Evolutionary conservation across 768 basidiomycete species (phyloP), one percentile per base, ranked within the genome.

Genomic region (Boletus coccyginus): DNA sequence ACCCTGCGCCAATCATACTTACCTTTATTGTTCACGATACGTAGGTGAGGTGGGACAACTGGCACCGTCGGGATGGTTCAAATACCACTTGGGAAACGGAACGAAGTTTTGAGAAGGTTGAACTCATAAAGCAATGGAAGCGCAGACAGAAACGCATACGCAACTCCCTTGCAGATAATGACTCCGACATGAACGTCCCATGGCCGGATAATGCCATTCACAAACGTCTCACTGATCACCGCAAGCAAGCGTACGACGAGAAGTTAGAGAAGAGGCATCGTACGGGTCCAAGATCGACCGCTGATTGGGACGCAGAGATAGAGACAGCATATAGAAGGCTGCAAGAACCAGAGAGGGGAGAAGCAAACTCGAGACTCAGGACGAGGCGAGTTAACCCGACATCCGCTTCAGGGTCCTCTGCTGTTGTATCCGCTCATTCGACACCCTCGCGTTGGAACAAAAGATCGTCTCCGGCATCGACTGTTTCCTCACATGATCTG

Each of bases 31-130:
- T 46, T 31, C 35, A 47, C 31, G n/a, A 50, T 32, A 31, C 21
- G 46, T 56, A 85, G 82, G 78, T 82, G 5, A 69, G 73, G 57
- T 85, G 84, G 84, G 73, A 66, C 19, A 69, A 72, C 39, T 86
- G 84, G 84, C 64, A 65, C 21, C 79, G 83, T 27, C 41, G 54
- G 2, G 79, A 85, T 60, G 81, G 78, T 0, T 80, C 83, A 8
- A 81, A 79, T 58, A 79, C 78, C 2, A 84, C 84, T 8, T 86
- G 83, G 83, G 66, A 77, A 39, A 69, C 66, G 24, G 63, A 65
- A 14, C 46, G 55, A 29, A 57, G 19, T 14, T 58, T 67, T 21
- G 63, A 70, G 7, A 56, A 53, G 5, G 7, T 38, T 7, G 45
- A 57, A 3, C 44, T 72, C 44, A 50, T 74, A 53, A 57, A 33